phyloP scores from a whole-genome alignment of 1,284 basidiomycete genomes.

The Entoloma clypeatum region DNA sequence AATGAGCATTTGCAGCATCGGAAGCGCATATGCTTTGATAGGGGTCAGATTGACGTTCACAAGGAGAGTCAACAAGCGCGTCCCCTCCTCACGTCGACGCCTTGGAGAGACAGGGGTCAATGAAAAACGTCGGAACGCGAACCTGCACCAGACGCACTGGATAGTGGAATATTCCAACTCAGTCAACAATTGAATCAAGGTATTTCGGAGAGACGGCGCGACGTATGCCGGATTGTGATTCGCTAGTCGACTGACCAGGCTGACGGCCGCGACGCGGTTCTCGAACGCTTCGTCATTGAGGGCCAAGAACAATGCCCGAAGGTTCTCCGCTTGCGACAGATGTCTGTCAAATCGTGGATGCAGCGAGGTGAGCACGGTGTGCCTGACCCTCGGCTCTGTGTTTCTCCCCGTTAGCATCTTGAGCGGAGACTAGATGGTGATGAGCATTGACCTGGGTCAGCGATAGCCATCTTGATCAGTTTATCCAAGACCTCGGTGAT shows the following conservation, averaged over 20 bases:
- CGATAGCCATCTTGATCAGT: conserved; percentile 93
- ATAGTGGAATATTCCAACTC: conserved; percentile 97
- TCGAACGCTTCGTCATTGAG: conserved; percentile 97
- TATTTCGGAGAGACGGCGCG: conserved; percentile 95
- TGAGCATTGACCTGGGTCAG: conserved; percentile 79
- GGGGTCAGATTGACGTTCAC: conserved; percentile 90
- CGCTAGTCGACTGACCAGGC: conserved; percentile 90
- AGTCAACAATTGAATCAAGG: conserved; percentile 94
- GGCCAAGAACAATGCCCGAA: conserved; percentile 96
- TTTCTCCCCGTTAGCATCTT: conserved; percentile 5
- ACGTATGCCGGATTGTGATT: conserved; percentile 98
- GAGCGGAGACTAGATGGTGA: conserved; percentile 6
- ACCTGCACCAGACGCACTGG: conserved; percentile 61
- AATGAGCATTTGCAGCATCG: conserved; percentile 90
- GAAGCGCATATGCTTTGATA: conserved; percentile 96
- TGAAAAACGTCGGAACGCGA: neutral
- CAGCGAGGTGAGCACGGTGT: conserved; percentile 83
- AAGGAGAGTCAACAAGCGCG: conserved; percentile 81
- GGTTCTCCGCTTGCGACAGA: conserved; percentile 96
- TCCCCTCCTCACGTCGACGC: conserved; percentile 90
- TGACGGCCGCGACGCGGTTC: conserved; percentile 91
- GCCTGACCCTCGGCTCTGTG: conserved; percentile 83
- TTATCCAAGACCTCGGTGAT: conserved; percentile 99
- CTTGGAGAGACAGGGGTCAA: conserved; percentile 31
- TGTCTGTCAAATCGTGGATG: conserved; percentile 97